Conservation (phyloP, 768 basidiomycete genomes). For the Tulasnella sp. region DNA sequence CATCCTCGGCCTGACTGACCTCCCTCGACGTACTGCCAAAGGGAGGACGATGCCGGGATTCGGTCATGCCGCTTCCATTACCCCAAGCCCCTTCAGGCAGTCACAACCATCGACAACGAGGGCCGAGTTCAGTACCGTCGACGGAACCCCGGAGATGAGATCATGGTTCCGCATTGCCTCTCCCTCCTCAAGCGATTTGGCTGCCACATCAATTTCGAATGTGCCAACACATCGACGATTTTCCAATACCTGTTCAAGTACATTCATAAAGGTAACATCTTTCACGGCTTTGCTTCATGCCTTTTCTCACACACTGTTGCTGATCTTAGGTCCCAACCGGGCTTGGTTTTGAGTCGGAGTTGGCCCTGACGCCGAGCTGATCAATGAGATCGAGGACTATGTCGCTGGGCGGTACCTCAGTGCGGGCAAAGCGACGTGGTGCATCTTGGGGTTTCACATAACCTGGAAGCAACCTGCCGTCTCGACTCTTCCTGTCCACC, state of each 20-base stretch:
- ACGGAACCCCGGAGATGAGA: slow-evolving; percentile 25
- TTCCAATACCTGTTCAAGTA: slow-evolving; percentile 40
- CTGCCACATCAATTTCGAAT: slow-evolving; percentile 35
- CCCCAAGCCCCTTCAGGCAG: slow-evolving; percentile 23
- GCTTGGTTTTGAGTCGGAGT: slow-evolving; percentile 16
- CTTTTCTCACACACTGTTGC: background rate
- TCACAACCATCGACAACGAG: slow-evolving; percentile 28
- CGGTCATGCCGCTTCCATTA: slow-evolving; percentile 27
- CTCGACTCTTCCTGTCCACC: slow-evolving; percentile 33
- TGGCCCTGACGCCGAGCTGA: slow-evolving; percentile 1
- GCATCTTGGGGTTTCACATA: slow-evolving; percentile 34
- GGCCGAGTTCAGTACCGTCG: slow-evolving; percentile 31
- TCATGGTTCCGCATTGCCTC: slow-evolving; percentile 31
- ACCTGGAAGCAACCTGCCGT: slow-evolving; percentile 33
- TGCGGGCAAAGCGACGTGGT: slow-evolving; percentile 35
- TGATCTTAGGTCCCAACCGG: slow-evolving; percentile 23
- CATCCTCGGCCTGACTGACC: slow-evolving; percentile 21
- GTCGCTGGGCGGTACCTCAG: slow-evolving; percentile 34
- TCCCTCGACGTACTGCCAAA: no score
- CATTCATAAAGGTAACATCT: slow-evolving; percentile 33
- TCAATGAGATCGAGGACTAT: slow-evolving; percentile 35
- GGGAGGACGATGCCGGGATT: slow-evolving; percentile 8
- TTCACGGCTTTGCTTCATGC: background rate
- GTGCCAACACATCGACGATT: slow-evolving; percentile 26
- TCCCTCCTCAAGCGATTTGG: slow-evolving; percentile 27